phyloP scores from a whole-genome alignment of 2,329 filamentous ascomycete genomes.

The Apiospora marii region DNA sequence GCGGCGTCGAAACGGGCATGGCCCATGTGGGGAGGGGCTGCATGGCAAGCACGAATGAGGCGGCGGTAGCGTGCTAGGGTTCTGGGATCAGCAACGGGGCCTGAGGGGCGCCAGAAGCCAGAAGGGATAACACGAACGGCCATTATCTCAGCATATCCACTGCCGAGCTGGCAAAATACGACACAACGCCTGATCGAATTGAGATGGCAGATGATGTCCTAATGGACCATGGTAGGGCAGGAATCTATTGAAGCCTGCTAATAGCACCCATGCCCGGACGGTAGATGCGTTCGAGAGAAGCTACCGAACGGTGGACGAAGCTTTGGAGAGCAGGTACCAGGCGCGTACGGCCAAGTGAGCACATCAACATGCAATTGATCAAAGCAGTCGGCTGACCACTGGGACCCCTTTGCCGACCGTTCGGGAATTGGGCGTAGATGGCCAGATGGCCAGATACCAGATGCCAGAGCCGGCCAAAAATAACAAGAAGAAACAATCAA shows the following conservation, averaged over 20 bases:
- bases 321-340: too few relatives aligned
- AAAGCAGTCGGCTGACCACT: not conserved
- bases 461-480: not conserved
- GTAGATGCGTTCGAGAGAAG: not conserved
- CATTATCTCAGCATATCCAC: conserved; percentile 12
- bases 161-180: conserved; percentile 9
- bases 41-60: conserved; percentile 19
- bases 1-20: conserved; percentile 14
- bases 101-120: not conserved
- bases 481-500: not conserved
- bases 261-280: not conserved
- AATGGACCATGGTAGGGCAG: not conserved
- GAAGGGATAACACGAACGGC: conserved; percentile 14
- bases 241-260: not conserved
- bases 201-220: conserved; percentile 9
- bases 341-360: not conserved
- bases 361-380: not conserved
- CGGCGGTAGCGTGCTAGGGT: not conserved
- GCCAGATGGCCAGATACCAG: not conserved
- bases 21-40: conserved; percentile 10
- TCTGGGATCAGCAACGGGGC: not conserved
- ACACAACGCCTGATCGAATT: conserved; percentile 8
- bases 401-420: not conserved
- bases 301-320: conserved; percentile 2
- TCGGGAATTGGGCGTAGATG: not conserved